Percentiles rank a stretch among this genome's conserved stretches.
These are phyloP conservation scores for Vanrija sp. DNA, from an alignment of 1,284 basidiomycete genomes.

Conservation along the genomic window DNA sequence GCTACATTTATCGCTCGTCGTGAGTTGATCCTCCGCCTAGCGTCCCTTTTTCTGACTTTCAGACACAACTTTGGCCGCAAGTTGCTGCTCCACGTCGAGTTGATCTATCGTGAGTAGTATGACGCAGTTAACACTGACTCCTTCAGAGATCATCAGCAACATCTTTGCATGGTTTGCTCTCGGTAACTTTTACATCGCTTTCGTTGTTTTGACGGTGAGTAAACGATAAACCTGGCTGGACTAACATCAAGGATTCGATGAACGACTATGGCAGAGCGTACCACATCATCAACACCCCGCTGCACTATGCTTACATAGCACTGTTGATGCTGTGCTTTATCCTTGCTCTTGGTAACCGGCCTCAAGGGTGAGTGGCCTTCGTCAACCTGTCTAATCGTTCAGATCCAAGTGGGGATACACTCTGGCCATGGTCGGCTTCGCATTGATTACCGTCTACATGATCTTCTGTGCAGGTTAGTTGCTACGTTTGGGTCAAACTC, in stretches of 20 bases:
- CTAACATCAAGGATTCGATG: slow-evolving; percentile 5
- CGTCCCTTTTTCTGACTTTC: too few relatives aligned
- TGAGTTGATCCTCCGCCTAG: too few relatives aligned
- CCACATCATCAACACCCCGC: slow-evolving; percentile 67
- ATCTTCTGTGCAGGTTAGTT: slow-evolving; percentile 58
- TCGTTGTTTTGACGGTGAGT: slow-evolving; percentile 49
- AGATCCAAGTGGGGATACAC: slow-evolving; percentile 73
- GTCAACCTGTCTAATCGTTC: neutral
- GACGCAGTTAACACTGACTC: slow-evolving; percentile 1
- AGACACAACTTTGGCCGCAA: slow-evolving; percentile 74
- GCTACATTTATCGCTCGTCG: slow-evolving; percentile 85
- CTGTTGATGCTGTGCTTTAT: slow-evolving; percentile 86
- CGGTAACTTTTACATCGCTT: slow-evolving; percentile 86
- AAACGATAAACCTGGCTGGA: neutral
- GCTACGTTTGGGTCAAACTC: slow-evolving; percentile 1
- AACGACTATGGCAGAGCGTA: slow-evolving; percentile 25
- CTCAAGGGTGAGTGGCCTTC: slow-evolving; percentile 62
- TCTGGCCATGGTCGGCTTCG: slow-evolving; percentile 75
- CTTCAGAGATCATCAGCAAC: slow-evolving; percentile 67
- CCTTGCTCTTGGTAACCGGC: slow-evolving; percentile 83
- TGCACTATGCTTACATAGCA: slow-evolving; percentile 84
- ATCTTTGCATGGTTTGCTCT: slow-evolving; percentile 90
- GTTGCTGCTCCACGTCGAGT: slow-evolving; percentile 90
- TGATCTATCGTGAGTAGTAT: slow-evolving; percentile 64
- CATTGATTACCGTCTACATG: slow-evolving; percentile 87